Percentiles rank a stretch among this genome's conserved stretches.
Conservation (phyloP, 2,329 filamentous ascomycete species). For the Pseudogymnoascus sp. region DNA sequence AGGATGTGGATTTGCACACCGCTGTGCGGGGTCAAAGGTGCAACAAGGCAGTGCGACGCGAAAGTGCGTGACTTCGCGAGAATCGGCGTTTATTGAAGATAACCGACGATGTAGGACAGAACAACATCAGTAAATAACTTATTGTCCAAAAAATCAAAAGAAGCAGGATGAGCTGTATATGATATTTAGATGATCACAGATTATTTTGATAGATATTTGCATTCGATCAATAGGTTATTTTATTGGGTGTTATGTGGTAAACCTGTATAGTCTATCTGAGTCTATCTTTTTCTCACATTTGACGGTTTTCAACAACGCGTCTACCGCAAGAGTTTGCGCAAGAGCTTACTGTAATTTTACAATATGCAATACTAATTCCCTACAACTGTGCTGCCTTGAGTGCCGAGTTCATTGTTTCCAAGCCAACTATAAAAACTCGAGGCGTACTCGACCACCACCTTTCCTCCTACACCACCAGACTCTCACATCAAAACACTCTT, state of each 20-base stretch:
- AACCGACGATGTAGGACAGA: background rate
- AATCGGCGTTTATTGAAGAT: background rate
- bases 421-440: slow-evolving; percentile 2
- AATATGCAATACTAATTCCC: background rate
- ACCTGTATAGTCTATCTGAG: background rate
- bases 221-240: background rate
- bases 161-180: background rate
- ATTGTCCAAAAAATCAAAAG: background rate
- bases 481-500: background rate
- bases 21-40: background rate
- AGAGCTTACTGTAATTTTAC: background rate
- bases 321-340: background rate
- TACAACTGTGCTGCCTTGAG: background rate
- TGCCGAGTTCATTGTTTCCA: background rate
- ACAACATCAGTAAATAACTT: background rate
- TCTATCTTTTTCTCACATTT: slow-evolving; percentile 6
- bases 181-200: background rate
- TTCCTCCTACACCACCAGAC: background rate
- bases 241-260: background rate
- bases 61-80: slow-evolving; percentile 3
- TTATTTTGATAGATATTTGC: background rate
- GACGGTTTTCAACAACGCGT: background rate
- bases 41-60: background rate
- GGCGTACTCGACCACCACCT: background rate
- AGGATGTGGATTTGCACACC: background rate